Evolutionary conservation across 2,329 filamentous ascomycete species (phyloP), one percentile per base, ranked within the genome.

Genomic region (Hymenoscyphus albidus): DNA sequence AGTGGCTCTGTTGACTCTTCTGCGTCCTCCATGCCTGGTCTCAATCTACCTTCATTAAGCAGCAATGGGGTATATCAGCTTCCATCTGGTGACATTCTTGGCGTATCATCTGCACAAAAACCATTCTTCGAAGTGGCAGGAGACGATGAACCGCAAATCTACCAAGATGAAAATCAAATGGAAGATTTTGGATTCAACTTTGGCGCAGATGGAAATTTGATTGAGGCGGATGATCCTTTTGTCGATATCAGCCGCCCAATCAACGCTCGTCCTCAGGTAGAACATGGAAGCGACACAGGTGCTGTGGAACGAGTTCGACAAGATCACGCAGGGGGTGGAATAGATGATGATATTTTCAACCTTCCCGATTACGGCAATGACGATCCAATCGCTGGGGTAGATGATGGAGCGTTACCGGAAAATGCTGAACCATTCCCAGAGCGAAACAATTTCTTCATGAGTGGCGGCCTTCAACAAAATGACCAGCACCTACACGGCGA

Each of bases 191-290:
- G 18, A 61, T 87, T 90, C 69, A 82, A 80, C 44, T 83, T 89
- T 68, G 86, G 88, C 68, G 84, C 81, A 14, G 81, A 89, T 65
- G 87, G 86, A 7, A 83, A 85, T 67, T 76, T 89, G 5, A 73
- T 84, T 38, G 83, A 86, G 60, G 72, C 83, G 13, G 64, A 68
- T 12, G 65, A 63, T 22, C 66, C 66, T 59, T 71, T 73, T 38
- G 67, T 67, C 13, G 65, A 69, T 38, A 62, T 66, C 64, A 68
- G 67, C 51, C 67, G 64, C 31, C 60, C 60, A 57, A 65, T 35
- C 14, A 70, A 62, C 55, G 48, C 65, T 18, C 14, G 59, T 35
- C 61, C 58, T n/a, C 51, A 55, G 40, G 58, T 62, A 65, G 68
- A 68, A 39, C 59, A 70, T 10, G 69, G 68, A 39, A 75, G 71